Percentiles rank a stretch among this genome's conserved stretches.
Evolutionary conservation across 768 basidiomycete species (phyloP).

Genomic region (Podaxis sp.): DNA sequence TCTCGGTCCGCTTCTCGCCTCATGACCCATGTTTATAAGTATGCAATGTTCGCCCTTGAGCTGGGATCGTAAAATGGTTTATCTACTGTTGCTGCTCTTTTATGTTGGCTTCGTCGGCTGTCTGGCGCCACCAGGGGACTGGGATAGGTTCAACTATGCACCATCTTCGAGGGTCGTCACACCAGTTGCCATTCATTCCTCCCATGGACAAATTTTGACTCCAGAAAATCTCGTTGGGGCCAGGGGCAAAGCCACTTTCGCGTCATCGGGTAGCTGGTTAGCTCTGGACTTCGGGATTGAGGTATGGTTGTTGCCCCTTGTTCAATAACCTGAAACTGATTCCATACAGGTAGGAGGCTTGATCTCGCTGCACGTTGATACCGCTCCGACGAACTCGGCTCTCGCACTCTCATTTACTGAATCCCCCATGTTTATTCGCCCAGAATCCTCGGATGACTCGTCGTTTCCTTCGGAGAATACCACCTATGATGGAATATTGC

Average conservation of each 20-base stretch:
- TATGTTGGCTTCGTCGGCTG: not conserved
- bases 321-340: not conserved
- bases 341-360: slow-evolving; percentile 44
- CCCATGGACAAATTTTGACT: slow-evolving; percentile 29
- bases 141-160: slow-evolving; percentile 50
- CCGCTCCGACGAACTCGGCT: slow-evolving; percentile 25
- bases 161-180: slow-evolving; percentile 43
- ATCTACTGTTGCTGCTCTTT: not conserved
- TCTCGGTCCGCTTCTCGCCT: slow-evolving; percentile 4
- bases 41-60: not conserved
- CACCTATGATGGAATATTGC: slow-evolving; percentile 39
- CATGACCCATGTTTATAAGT: slow-evolving; percentile 5
- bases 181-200: slow-evolving; percentile 34
- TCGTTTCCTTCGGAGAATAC: slow-evolving; percentile 40
- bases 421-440: slow-evolving; percentile 50
- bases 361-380: slow-evolving; percentile 42
- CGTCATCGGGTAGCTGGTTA: slow-evolving; percentile 39
- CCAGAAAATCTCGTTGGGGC: slow-evolving; percentile 29
- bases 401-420: slow-evolving; percentile 56
- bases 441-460: slow-evolving; percentile 49
- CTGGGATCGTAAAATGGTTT: not conserved
- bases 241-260: slow-evolving; percentile 33
- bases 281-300: slow-evolving; percentile 54
- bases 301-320: slow-evolving; percentile 23
- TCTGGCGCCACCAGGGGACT: slow-evolving; percentile 42